phyloP scores from a whole-genome alignment of 805 yeast species.

The Saccharomycodes ludwigii region DNA sequence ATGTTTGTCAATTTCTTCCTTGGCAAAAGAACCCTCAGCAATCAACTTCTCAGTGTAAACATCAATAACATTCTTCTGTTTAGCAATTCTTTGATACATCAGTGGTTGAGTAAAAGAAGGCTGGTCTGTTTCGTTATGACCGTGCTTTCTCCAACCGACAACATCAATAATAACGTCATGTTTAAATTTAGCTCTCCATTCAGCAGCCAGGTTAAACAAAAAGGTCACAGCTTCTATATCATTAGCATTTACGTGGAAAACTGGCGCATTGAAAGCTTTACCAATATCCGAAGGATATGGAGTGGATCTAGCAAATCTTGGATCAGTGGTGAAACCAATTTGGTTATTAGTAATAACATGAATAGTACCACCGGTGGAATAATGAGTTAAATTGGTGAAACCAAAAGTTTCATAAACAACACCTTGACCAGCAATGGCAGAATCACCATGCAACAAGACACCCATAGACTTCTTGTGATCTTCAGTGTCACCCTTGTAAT shows the following conservation, averaged over 20 bases:
- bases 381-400: slow-evolving; percentile 81
- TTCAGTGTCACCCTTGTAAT: slow-evolving; percentile 78
- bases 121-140: slow-evolving; percentile 99
- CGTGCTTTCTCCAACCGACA: slow-evolving; percentile 97
- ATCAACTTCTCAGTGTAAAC: slow-evolving; percentile 70
- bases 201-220: slow-evolving; percentile 93
- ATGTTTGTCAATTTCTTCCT: slow-evolving; percentile 88
- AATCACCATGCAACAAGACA: slow-evolving; percentile 94
- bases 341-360: slow-evolving; percentile 96
- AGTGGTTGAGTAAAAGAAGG: slow-evolving; percentile 97
- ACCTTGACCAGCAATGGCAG: slow-evolving; percentile 98
- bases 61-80: slow-evolving; percentile 82
- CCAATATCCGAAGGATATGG: slow-evolving; percentile 97
- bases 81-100: slow-evolving; percentile 86
- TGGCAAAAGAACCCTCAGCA: slow-evolving; percentile 78
- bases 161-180: slow-evolving; percentile 92
- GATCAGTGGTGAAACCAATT: slow-evolving; percentile 99
- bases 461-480: slow-evolving; percentile 79
- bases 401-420: slow-evolving; percentile 98
- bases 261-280: slow-evolving; percentile 92
- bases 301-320: slow-evolving; percentile 93
- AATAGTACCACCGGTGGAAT: slow-evolving; percentile 96
- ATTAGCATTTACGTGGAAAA: slow-evolving; percentile 98
- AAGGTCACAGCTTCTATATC: slow-evolving; percentile 90
- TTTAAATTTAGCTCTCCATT: slow-evolving; percentile 96